phyloP scores from a whole-genome alignment of 106 monocot species.

The Dioscorea dumetorum region DNA sequence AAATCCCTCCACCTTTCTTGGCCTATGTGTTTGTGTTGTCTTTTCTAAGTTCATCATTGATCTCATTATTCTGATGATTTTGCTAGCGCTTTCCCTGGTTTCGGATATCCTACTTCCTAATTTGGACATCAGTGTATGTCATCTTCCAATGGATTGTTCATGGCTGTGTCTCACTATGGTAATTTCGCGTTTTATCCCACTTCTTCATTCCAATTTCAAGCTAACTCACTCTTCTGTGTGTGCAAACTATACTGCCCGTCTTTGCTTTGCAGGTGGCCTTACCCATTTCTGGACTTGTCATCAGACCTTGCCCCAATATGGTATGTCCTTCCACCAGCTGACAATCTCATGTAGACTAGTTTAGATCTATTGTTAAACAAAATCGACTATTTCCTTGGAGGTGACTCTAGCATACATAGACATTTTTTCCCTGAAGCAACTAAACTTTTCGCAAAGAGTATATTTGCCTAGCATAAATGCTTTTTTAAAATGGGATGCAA shows the following conservation, averaged over 20 bases:
- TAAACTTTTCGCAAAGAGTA: no score
- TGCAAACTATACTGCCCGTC: not conserved
- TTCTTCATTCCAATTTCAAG: not conserved
- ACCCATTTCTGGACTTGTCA: conserved; percentile 77
- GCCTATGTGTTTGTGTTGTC: not conserved
- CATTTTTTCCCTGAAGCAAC: no score
- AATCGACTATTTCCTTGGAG: no score
- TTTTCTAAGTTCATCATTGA: not conserved
- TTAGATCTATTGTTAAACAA: no score
- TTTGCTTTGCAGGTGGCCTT: conserved; percentile 67
- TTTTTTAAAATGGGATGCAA: no score
- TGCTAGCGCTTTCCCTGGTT: conserved; percentile 75
- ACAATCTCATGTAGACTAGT: not conserved
- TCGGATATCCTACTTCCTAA: conserved; percentile 67
- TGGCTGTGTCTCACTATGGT: conserved; percentile 56
- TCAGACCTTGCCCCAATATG: conserved; percentile 55
- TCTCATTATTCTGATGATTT: not conserved
- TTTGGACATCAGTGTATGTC: conserved; percentile 69
- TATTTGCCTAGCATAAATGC: no score
- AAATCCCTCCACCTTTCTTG: conserved; percentile 2
- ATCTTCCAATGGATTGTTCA: conserved; percentile 78
- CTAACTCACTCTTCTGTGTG: no score
- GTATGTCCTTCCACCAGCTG: conserved; percentile 17
- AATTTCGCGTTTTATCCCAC: conserved; percentile 1
- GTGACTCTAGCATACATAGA: no score